Evolutionary conservation across 2,329 filamentous ascomycete genomes (phyloP).

Genomic region (Pestalotiopsis sp.): DNA sequence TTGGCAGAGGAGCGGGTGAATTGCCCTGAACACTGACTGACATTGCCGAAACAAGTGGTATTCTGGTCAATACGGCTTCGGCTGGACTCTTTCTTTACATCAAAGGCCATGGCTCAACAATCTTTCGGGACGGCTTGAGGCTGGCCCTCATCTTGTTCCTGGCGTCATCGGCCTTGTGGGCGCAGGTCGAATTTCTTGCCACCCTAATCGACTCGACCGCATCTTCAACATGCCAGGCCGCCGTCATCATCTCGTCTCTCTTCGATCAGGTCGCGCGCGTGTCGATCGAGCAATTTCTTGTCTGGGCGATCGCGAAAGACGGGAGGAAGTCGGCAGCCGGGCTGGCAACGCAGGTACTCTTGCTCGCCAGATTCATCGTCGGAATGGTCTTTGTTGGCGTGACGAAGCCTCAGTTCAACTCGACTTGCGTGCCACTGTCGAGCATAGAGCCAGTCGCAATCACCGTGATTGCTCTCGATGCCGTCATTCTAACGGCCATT

Average conservation of each 20-base stretch:
- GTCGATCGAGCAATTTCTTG: constrained; percentile 52
- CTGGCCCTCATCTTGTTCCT: constrained; percentile 62
- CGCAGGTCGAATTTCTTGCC: constrained; percentile 50
- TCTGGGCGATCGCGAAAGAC: constrained; percentile 49
- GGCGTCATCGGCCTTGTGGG: constrained; percentile 52
- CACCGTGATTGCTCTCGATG: constrained; percentile 44
- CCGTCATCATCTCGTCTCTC: constrained; percentile 49
- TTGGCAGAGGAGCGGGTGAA: background rate
- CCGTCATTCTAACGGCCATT: constrained; percentile 42
- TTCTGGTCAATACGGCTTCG: constrained; percentile 53
- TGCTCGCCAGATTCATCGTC: constrained; percentile 50
- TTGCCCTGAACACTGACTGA: background rate
- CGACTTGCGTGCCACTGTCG: constrained; percentile 51
- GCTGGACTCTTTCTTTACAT: constrained; percentile 45
- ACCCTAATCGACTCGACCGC: constrained; percentile 46
- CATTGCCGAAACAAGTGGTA: constrained; percentile 39
- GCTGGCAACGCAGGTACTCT: constrained; percentile 45
- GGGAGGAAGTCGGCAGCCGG: constrained; percentile 34
- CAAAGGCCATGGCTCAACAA: constrained; percentile 46
- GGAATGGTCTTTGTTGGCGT: constrained; percentile 57
- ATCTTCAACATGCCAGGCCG: constrained; percentile 48
- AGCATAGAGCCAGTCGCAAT: constrained; percentile 45
- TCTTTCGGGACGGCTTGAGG: constrained; percentile 60
- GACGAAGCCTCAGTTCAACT: constrained; percentile 50
- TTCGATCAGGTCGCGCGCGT: constrained; percentile 60